A percentile compares a stretch with the other conserved stretches of the same genome.
These are phyloP conservation scores for Zasmidium citrigriseum DNA, from an alignment of 2,329 filamentous ascomycete species.

Conservation along the genomic window DNA sequence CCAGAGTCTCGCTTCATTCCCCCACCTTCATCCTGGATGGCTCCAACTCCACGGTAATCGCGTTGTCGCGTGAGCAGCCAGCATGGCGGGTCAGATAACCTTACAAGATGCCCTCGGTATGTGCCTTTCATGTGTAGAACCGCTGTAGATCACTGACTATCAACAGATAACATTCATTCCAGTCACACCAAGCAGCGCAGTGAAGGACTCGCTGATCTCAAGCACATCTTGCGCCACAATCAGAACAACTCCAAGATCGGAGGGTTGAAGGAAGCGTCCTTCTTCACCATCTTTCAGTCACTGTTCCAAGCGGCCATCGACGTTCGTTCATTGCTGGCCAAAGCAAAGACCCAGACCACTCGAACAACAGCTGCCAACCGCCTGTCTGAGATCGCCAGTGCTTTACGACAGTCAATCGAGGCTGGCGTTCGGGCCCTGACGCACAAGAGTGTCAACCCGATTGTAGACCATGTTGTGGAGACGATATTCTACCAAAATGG, in stretches of 20 bases:
- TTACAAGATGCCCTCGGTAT: conserved; percentile 7
- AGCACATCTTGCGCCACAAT: conserved; percentile 58
- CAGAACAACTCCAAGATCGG: conserved; percentile 45
- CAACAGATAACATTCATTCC: conserved; percentile 41
- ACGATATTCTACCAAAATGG: conserved; percentile 57
- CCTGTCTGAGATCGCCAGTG: conserved; percentile 68
- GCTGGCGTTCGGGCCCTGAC: conserved; percentile 65
- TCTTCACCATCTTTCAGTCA: conserved; percentile 76
- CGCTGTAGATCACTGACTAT: background rate
- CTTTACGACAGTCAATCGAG: conserved; percentile 71
- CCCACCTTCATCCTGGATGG: background rate
- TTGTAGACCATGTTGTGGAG: conserved; percentile 81
- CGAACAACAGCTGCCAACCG: conserved; percentile 48
- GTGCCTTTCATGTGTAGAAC: background rate
- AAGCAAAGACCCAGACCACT: conserved; percentile 50
- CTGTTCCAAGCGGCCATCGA: conserved; percentile 69
- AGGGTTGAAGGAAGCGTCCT: conserved; percentile 70
- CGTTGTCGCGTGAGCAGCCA: background rate
- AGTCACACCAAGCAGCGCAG: conserved; percentile 49
- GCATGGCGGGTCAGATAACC: conserved; percentile 16
- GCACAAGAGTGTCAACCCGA: conserved; percentile 72
- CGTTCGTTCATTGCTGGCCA: conserved; percentile 67
- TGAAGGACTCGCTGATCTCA: conserved; percentile 57
- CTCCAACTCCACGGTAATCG: background rate
- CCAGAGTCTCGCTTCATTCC: background rate